Percentiles rank a stretch among this genome's conserved stretches.
These are phyloP conservation scores for Fusarium proliferatum DNA, from an alignment of 2,329 filamentous ascomycete genomes.

Conservation along the genomic window DNA sequence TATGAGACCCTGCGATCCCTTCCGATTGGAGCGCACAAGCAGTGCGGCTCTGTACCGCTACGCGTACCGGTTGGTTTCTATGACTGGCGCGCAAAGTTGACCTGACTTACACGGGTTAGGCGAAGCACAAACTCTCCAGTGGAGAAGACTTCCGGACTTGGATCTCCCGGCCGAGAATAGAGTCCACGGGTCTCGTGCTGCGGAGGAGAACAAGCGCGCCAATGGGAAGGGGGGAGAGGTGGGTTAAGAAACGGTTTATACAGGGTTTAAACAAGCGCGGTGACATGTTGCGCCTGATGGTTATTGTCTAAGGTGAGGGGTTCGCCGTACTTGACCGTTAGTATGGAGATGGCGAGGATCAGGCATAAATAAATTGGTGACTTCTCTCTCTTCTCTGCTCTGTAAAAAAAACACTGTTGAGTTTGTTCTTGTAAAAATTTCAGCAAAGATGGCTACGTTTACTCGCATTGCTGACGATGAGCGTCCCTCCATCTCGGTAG, in stretches of 20 bases:
- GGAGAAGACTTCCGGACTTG: not conserved
- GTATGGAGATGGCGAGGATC: not conserved
- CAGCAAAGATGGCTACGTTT: slow-evolving; percentile 74
- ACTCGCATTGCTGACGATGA: slow-evolving; percentile 72
- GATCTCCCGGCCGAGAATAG: not conserved
- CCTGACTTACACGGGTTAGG: not conserved
- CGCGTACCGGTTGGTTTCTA: not conserved
- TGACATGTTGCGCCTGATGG: not conserved
- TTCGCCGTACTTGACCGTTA: slow-evolving; percentile 7
- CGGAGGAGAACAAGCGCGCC: not conserved
- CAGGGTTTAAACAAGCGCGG: not conserved
- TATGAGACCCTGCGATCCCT: not conserved
- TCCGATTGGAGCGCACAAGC: slow-evolving; percentile 20
- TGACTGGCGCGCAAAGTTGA: slow-evolving; percentile 22
- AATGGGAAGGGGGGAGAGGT: not conserved
- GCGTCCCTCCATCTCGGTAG: slow-evolving; percentile 72
- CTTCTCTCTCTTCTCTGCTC: not conserved
- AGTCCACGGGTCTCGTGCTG: not conserved
- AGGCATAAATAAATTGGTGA: slow-evolving; percentile 3
- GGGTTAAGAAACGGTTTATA: not conserved
- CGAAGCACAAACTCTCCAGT: not conserved
- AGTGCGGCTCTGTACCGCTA: slow-evolving; percentile 9
- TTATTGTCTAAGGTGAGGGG: not conserved
- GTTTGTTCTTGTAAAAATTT: not conserved
- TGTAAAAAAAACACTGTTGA: not conserved